These are phyloP conservation scores for Phytopythium chamaehyphon DNA, from an alignment of 352 stramenopile species.

Conservation along the genomic window DNA sequence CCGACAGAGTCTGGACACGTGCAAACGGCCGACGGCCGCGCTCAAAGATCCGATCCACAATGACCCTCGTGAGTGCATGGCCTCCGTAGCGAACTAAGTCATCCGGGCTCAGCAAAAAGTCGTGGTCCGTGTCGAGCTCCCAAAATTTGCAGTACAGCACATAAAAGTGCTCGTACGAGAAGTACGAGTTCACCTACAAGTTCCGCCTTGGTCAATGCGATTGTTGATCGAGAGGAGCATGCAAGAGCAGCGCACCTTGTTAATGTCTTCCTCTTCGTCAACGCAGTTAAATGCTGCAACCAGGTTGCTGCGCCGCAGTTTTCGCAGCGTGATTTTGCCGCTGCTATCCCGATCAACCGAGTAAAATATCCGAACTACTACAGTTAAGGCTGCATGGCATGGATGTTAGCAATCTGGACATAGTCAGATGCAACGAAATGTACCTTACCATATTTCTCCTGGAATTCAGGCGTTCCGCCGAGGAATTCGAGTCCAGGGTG, in stretches of 20 bases:
- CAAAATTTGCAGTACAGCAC: conserved; percentile 99
- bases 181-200: conserved; percentile 90
- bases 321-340: conserved; percentile 93
- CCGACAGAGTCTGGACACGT: conserved; percentile 65
- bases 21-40: conserved; percentile 76
- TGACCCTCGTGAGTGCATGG: conserved; percentile 81
- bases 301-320: conserved; percentile 93
- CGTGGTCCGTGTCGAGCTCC: conserved; percentile 96
- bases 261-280: conserved; percentile 99
- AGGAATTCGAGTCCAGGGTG: conserved; percentile 95
- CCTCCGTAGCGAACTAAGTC: conserved; percentile 83
- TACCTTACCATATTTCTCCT: conserved; percentile 98
- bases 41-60: conserved; percentile 88
- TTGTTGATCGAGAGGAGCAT: not conserved
- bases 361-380: conserved; percentile 95
- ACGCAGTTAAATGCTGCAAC: conserved; percentile 94
- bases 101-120: conserved; percentile 80
- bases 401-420: not conserved
- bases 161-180: conserved; percentile 99
- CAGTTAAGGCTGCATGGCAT: conserved; percentile 85
- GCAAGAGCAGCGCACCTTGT: conserved; percentile 83
- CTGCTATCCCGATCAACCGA: conserved; percentile 92
- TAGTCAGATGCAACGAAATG: too few relatives aligned
- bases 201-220: not conserved
- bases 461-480: conserved; percentile 97